Base-by-base conservation (phyloP, 2,329 filamentous ascomycete genomes). In the Xylaria sp. region DNA sequence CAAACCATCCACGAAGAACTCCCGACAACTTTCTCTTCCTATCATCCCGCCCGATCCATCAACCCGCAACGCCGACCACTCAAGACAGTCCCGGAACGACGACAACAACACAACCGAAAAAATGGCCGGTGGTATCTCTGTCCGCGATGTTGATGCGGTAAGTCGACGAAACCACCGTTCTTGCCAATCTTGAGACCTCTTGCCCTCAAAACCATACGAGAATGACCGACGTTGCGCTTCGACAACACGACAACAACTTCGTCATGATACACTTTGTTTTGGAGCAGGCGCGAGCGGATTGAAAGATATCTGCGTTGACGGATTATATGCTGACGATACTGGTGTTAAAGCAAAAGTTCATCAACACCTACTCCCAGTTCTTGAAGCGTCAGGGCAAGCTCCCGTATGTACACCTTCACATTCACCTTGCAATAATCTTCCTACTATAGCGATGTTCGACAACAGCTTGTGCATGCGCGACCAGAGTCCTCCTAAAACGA, bases 351-450 rank as follows among this genome's bases (percentile, higher is more conserved):
- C 90, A 93, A 81, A 92, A 94, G 85, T 95, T 95, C 87, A 94
- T 95, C 84, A 82, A 85, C 75, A 86, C 90, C 78, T 96, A 95
- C 80, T 86, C 91, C 79, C 89, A 87, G 77, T 96, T 96, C 88
- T 83, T 96, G 87, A 95, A 95, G 90, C 89, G 92, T 77, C 92
- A 95, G 86, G 92, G 92, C 83, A 94, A 94, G 86, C 90, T 95
- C 74, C 90, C 91, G n/a, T n/a, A n/a, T n/a, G n/a, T n/a, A n/a
- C n/a, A n/a, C n/a, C n/a, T n/a, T n/a, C n/a, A n/a, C n/a, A n/a
- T n/a, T n/a, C n/a, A n/a, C n/a, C n/a, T n/a, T n/a, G n/a, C n/a
- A n/a, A n/a, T n/a, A n/a, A n/a, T n/a, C n/a, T n/a, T n/a, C n/a
- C n/a, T n/a, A n/a, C n/a, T n/a, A n/a, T n/a, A n/a, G n/a, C n/a